Conservation (phyloP, 2,329 filamentous ascomycete species). For the Beauveria bassiana region DNA sequence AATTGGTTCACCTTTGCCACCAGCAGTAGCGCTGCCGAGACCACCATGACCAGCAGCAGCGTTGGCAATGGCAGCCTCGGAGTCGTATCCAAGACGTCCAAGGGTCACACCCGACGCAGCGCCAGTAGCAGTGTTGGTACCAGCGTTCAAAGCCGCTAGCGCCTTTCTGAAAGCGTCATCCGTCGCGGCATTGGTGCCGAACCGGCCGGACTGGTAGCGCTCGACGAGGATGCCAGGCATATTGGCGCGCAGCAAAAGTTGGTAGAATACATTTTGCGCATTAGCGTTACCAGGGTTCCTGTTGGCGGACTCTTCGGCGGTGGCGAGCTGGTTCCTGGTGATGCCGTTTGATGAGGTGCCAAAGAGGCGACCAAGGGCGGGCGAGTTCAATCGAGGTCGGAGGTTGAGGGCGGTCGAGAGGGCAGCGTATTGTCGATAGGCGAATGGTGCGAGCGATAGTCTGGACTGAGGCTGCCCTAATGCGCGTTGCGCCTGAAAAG, state of each 20-base stretch:
- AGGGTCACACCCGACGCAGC: constrained; percentile 16
- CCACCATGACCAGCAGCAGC: constrained; percentile 18
- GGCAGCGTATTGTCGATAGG: not conserved
- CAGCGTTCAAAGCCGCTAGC: constrained; percentile 35
- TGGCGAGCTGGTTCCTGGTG: constrained; percentile 63
- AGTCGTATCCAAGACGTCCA: constrained; percentile 20
- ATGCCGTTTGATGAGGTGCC: constrained; percentile 39
- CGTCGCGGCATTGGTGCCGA: constrained; percentile 70
- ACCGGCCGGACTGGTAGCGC: constrained; percentile 78
- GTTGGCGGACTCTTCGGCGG: constrained; percentile 86
- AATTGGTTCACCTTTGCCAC: constrained; percentile 75
- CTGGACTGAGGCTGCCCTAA: not conserved
- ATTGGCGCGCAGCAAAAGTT: constrained; percentile 80
- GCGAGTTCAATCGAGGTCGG: not conserved
- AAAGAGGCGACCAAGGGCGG: constrained; percentile 25
- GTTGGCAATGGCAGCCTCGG: constrained; percentile 23
- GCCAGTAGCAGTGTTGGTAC: constrained; percentile 20
- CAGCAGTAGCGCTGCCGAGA: constrained; percentile 34
- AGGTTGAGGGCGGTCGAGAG: not conserved
- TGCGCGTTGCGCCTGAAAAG: not conserved
- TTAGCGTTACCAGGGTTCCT: constrained; percentile 81
- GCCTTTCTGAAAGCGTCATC: constrained; percentile 75
- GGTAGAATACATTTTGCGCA: constrained; percentile 90
- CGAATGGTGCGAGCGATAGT: not conserved
- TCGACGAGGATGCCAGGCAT: constrained; percentile 92